These are phyloP conservation scores for Castanea crenata DNA, from an alignment of 306 rosid species.

Conservation along the genomic window DNA sequence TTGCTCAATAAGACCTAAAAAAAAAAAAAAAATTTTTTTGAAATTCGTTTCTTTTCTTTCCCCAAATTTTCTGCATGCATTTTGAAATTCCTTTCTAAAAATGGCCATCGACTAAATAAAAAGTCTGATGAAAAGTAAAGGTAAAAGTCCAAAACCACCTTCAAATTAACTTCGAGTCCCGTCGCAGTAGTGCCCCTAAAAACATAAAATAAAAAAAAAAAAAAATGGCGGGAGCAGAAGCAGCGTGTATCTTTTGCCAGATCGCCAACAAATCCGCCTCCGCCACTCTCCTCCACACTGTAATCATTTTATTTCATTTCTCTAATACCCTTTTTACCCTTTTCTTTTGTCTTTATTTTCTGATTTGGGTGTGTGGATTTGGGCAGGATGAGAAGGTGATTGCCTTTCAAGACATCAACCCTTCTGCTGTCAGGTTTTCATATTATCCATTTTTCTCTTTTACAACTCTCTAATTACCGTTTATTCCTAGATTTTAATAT, in stretches of 20 bases:
- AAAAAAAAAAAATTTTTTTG: no score
- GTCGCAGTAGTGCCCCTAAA: not conserved
- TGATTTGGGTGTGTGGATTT: constrained; percentile 17
- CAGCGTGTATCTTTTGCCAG: constrained; percentile 53
- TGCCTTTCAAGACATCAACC: constrained; percentile 57
- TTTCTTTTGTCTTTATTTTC: not conserved
- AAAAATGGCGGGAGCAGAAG: constrained; percentile 46
- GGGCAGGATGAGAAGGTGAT: constrained; percentile 61
- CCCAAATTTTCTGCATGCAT: no score
- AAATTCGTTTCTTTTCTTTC: no score
- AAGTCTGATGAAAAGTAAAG: no score
- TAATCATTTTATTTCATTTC: constrained; percentile 24
- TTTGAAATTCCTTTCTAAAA: no score
- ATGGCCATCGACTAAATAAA: no score
- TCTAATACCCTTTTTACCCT: not conserved
- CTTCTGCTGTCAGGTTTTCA: constrained; percentile 62
- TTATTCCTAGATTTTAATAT: not conserved
- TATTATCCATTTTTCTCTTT: not conserved
- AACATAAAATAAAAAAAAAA: not conserved
- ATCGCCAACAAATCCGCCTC: constrained; percentile 40
- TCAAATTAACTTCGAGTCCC: not conserved
- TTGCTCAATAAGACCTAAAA: no score
- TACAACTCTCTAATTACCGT: not conserved
- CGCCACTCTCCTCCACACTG: constrained; percentile 43
- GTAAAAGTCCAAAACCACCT: not conserved